Evolutionary conservation across 768 basidiomycete genomes (phyloP).

Genomic region (Trametes villosa): DNA sequence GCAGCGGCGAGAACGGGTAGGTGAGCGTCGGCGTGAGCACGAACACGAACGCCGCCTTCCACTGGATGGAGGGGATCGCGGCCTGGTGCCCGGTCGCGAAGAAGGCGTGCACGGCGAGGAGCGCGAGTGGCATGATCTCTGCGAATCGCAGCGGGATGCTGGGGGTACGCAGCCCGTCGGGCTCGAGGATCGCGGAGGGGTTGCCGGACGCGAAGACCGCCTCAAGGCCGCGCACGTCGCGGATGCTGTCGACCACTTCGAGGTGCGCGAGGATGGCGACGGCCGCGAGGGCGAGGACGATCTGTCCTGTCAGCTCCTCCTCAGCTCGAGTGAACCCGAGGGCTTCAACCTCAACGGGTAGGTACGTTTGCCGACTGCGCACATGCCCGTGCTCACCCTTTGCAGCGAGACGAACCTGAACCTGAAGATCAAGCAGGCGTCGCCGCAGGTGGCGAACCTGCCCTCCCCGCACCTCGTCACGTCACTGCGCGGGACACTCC

Average conservation of each 20-base stretch:
- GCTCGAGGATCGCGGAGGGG: constrained; percentile 48
- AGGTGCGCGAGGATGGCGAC: constrained; percentile 75
- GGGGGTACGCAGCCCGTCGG: constrained; percentile 33
- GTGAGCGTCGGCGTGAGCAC: constrained; percentile 68
- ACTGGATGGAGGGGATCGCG: constrained; percentile 87
- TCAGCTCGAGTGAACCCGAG: constrained; percentile 94
- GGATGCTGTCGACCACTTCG: constrained; percentile 80
- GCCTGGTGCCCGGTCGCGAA: constrained; percentile 93
- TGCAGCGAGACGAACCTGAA: constrained; percentile 92
- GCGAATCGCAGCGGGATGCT: constrained; percentile 54
- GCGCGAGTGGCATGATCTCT: constrained; percentile 73
- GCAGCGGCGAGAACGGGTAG: constrained; percentile 75
- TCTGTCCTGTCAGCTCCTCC: constrained; percentile 80
- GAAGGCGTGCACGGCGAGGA: constrained; percentile 79
- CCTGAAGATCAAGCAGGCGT: constrained; percentile 98
- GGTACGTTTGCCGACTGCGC: constrained; percentile 28
- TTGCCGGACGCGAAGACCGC: constrained; percentile 53
- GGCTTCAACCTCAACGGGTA: constrained; percentile 97
- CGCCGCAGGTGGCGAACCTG: constrained; percentile 75
- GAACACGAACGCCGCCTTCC: constrained; percentile 96
- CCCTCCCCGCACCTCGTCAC: constrained; percentile 78
- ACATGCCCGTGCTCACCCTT: not conserved
- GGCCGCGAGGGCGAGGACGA: constrained; percentile 66
- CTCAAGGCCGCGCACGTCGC: constrained; percentile 66
- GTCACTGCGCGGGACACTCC: constrained; percentile 77